Evolutionary conservation across 2,329 filamentous ascomycete species (phyloP).

Genomic region (Onygenales sp.): DNA sequence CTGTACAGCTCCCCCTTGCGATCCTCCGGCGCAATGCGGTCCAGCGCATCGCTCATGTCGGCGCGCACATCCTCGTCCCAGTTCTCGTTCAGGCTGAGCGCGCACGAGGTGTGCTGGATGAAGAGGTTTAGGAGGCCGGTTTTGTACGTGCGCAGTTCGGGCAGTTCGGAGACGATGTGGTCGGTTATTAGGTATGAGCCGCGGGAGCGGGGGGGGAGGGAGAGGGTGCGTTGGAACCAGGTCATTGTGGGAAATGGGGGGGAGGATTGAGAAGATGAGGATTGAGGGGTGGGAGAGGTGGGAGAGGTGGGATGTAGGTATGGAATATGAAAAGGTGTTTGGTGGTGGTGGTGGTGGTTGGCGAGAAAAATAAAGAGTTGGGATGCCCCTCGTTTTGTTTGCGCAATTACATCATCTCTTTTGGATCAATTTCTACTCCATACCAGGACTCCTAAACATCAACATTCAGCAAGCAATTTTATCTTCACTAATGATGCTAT

Average conservation of each 20-base stretch:
- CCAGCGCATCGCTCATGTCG: constrained; percentile 90
- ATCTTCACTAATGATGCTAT: too few species aligned
- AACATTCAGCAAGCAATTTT: too few species aligned
- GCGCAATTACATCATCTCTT: not conserved
- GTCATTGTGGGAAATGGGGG: constrained; percentile 11
- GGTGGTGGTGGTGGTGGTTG: constrained; percentile 24
- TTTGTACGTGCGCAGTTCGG: constrained; percentile 75
- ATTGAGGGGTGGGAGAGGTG: constrained; percentile 25
- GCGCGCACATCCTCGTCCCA: constrained; percentile 73
- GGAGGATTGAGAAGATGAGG: constrained; percentile 9
- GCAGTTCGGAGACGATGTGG: constrained; percentile 58
- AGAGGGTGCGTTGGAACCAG: constrained; percentile 80
- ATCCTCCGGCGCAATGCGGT: constrained; percentile 80
- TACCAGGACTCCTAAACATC: too few species aligned
- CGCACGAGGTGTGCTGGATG: constrained; percentile 90
- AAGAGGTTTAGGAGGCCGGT: constrained; percentile 82
- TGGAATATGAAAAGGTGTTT: constrained; percentile 16
- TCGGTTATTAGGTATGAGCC: constrained; percentile 88
- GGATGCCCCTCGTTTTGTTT: not conserved
- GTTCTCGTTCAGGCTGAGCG: constrained; percentile 88
- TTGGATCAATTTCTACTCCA: constrained; percentile 11
- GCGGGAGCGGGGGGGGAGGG: constrained; percentile 64
- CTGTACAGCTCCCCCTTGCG: constrained; percentile 67
- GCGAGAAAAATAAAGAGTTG: constrained; percentile 22
- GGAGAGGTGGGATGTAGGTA: constrained; percentile 25